Evolutionary conservation across 176 grass and related monocot genomes (phyloP), one percentile per base, ranked within the genome.

Genomic region (Saccharum spontaneum): DNA sequence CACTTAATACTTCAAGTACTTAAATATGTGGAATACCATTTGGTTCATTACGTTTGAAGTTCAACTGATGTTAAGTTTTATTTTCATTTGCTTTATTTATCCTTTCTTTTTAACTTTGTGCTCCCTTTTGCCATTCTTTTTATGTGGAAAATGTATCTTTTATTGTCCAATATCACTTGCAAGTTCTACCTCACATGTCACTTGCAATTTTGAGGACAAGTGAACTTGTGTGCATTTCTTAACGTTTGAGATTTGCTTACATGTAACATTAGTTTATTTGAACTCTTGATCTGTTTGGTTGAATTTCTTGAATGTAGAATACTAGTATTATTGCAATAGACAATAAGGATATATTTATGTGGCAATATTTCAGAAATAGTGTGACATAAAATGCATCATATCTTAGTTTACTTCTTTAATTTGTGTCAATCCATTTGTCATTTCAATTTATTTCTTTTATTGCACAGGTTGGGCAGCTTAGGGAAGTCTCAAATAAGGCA

Each of bases 401-500:
- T 65, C 23, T n/a, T 48, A 36, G 7, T 79, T 50, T 54, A 79
- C 8, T 75, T 48, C 18, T 31, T 13, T 62, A 11, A 63, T 66
- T 69, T 83, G 20, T 77, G 24, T 78, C 14, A 28, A 66, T 79
- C 46, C 11, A 31, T 63, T 85, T 87, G 7, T 46, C 11, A 69
- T 79, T 50, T 50, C 38, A 48, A 69, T 64, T 79, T 82, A 31
- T 62, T 69, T 33, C 59, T 69, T 75, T 10, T 79, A 20, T 28
- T 90, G 69, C 62, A 76, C 68, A 99, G 97, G 97, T 99, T 80
- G 97, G 97, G 71, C 87, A 93, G 52, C 90, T 99, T 76, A 94
- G 93, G 81, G 97, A 99, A 86, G 93, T 99, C 30, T 96, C 97
- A 67, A 99, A 99, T 71, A 99, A 99, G 88, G 93, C 91, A 39